A percentile compares a stretch with the other conserved stretches of the same genome.
These are phyloP conservation scores for Mycena galericulata DNA, from an alignment of 768 basidiomycete genomes.

Conservation along the genomic window DNA sequence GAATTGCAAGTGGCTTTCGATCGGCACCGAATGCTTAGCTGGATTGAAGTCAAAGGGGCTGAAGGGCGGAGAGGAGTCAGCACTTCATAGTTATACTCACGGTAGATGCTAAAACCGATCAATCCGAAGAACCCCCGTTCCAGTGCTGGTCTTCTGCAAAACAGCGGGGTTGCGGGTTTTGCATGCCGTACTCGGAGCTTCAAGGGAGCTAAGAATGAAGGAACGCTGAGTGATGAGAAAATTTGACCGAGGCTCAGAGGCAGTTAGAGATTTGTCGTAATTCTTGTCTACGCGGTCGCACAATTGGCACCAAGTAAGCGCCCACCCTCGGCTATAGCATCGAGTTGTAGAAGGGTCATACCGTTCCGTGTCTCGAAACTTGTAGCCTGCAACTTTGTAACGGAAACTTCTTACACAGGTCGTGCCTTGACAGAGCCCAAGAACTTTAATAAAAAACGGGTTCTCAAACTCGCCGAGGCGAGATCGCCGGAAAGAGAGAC, in stretches of 20 bases:
- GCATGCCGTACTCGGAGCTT: not conserved
- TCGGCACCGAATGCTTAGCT: no score
- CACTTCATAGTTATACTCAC: not conserved
- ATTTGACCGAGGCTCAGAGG: not conserved
- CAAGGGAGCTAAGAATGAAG: not conserved
- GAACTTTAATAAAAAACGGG: not conserved
- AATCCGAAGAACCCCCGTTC: not conserved
- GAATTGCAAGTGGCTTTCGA: no score
- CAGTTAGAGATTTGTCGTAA: not conserved
- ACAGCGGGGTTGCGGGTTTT: not conserved
- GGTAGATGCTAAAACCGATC: not conserved
- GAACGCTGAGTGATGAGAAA: not conserved
- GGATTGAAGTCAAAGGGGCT: not conserved
- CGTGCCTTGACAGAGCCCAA: not conserved
- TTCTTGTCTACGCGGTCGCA: not conserved
- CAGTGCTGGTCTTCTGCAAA: not conserved
- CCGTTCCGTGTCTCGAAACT: not conserved
- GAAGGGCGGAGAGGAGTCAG: not conserved
- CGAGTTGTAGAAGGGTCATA: not conserved
- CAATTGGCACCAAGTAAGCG: not conserved
- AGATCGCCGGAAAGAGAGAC: not conserved
- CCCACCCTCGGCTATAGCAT: not conserved
- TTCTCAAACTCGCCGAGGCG: not conserved
- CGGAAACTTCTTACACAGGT: not conserved
- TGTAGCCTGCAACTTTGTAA: not conserved